Conservation (phyloP, 2,329 filamentous ascomycete species). For the Shiraia bambusicola region DNA sequence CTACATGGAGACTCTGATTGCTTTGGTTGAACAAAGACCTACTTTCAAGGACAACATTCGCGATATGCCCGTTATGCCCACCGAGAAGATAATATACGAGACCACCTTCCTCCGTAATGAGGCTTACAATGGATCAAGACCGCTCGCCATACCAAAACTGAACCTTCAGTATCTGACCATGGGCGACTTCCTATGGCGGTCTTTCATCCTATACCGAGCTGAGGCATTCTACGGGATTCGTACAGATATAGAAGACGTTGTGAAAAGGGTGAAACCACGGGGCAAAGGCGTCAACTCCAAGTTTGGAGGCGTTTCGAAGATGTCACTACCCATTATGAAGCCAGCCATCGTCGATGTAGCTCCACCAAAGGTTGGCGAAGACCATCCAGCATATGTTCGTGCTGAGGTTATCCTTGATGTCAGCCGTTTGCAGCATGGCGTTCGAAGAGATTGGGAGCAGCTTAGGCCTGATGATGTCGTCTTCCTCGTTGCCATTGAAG, state of each 20-base stretch:
- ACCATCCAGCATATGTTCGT: constrained; percentile 78
- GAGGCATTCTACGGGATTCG: constrained; percentile 94
- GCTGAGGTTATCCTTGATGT: constrained; percentile 86
- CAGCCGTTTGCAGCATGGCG: constrained; percentile 70
- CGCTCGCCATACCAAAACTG: constrained; percentile 87
- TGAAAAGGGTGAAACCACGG: constrained; percentile 76
- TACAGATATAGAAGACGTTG: constrained; percentile 80
- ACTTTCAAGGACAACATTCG: constrained; percentile 80
- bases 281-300: constrained; percentile 64
- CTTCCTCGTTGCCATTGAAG: constrained; percentile 77
- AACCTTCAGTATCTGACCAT: constrained; percentile 95
- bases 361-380: constrained; percentile 78
- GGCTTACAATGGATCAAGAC: constrained; percentile 80
- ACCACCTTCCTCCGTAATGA: constrained; percentile 77
- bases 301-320: constrained; percentile 85
- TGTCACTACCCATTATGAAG: constrained; percentile 85
- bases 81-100: constrained; percentile 79
- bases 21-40: constrained; percentile 72
- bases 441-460: constrained; percentile 86
- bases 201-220: constrained; percentile 82
- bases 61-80: constrained; percentile 76
- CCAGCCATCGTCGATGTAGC: constrained; percentile 85
- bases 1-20: constrained; percentile 71
- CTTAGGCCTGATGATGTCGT: constrained; percentile 85
- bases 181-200: constrained; percentile 95